A percentile compares a stretch with the other conserved stretches of the same genome.
These are phyloP conservation scores for Combretum micranthum DNA, from an alignment of 345 rosid species.

Conservation along the genomic window DNA sequence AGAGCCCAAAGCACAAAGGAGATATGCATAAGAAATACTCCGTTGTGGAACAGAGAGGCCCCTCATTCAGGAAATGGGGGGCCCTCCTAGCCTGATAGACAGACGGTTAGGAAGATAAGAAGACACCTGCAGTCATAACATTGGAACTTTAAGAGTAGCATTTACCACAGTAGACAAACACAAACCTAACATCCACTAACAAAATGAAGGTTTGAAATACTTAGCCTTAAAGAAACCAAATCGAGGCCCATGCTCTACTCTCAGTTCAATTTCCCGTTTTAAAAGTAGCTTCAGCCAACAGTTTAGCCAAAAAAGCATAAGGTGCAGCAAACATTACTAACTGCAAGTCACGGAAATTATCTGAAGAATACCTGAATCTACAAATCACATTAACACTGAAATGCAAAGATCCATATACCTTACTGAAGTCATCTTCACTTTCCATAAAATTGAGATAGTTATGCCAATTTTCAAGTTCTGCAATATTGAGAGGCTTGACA, in stretches of 20 bases:
- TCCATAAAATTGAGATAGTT: conserved; percentile 78
- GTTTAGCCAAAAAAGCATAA: conserved; percentile 92
- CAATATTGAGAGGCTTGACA: conserved; percentile 76
- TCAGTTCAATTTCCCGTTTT: conserved; percentile 89
- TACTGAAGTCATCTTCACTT: conserved; percentile 73
- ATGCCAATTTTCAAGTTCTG: conserved; percentile 98
- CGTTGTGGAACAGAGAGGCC: conserved; percentile 74
- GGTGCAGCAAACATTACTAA: conserved; percentile 93
- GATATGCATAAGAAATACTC: conserved; percentile 88
- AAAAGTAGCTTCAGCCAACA: conserved; percentile 98
- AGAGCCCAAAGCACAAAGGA: conserved; percentile 47
- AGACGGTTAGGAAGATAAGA: conserved; percentile 95
- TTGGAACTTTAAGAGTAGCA: conserved; percentile 58
- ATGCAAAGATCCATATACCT: conserved; percentile 59
- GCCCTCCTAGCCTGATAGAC: conserved; percentile 92
- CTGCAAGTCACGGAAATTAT: conserved; percentile 69
- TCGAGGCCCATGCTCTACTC: conserved; percentile 84
- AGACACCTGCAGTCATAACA: conserved; percentile 97
- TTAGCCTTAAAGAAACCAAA: conserved; percentile 95
- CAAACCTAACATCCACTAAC: conserved; percentile 65
- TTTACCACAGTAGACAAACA: conserved; percentile 35
- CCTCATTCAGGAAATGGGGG: conserved; percentile 81
- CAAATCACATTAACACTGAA: conserved; percentile 28
- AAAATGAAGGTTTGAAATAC: conserved; percentile 86
- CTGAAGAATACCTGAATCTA: conserved; percentile 56